Base-by-base conservation (phyloP, 2,329 filamentous ascomycete species). In the Sarocladium oryzae region DNA sequence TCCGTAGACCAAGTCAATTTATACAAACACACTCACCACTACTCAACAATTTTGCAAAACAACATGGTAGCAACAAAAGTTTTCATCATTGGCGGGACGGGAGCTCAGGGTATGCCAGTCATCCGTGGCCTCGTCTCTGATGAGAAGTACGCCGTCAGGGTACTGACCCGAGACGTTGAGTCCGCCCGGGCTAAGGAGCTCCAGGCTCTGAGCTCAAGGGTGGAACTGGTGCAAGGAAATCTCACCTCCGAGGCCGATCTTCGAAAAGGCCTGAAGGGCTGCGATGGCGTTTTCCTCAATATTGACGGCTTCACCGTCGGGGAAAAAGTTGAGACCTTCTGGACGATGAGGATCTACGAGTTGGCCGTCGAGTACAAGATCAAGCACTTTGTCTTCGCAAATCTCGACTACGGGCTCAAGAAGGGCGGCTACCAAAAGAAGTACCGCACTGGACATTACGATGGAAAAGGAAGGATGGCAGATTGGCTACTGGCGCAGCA, bases 101-200 rank as follows among this genome's bases (percentile, higher is more conserved):
- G 75, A 3, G 76, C 75, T 35, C 76, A 78, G 59, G 75, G 75
- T 13, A 68, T 72, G 13, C 73, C 75, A 1, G 66, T 79, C 1
- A 62, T 76, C 49, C 62, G 66, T 28, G 69, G 69, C 21, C 41
- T 56, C 9, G 59, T 52, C 24, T 37, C 54, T 55, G 60, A 62
- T 57, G 53, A 57, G 48, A 57, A 59, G 49, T 67, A 67, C 59
- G 50, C 56, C 28, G 61, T 71, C 49, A 62, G 65, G 30, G 58
- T 71, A 30, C 55, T 75, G 20, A 73, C 71, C 11, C 61, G 72
- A 4, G 58, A 67, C 53, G 30, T 61, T 6, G 58, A 55, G 2
- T 69, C 69, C 2, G 7, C 54, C 1, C 57, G 63, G 10, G 58
- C 58, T 15, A 38, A 55, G 21, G 35, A 55, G 36, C 55, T 63